These are phyloP conservation scores for Phaeosphaeriaceae sp. DNA, from an alignment of 2,329 filamentous ascomycete species.

Conservation along the genomic window DNA sequence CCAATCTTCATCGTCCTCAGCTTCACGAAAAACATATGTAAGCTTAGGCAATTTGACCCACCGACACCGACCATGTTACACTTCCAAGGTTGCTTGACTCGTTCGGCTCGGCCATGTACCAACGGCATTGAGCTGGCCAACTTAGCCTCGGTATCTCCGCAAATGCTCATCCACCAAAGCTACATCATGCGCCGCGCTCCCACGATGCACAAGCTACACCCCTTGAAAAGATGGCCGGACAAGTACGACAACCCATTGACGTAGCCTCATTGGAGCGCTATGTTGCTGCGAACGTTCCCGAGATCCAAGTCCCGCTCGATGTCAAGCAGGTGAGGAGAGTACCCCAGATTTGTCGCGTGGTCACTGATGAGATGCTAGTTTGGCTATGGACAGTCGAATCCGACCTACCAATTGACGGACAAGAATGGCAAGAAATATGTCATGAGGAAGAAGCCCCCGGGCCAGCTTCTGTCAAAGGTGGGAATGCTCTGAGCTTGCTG, in stretches of 20 bases:
- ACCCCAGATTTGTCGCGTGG: not conserved
- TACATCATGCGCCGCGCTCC: slow-evolving; percentile 18
- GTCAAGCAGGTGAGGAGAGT: slow-evolving; percentile 76
- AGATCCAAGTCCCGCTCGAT: slow-evolving; percentile 81
- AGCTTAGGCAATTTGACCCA: not conserved
- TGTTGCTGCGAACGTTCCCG: slow-evolving; percentile 77
- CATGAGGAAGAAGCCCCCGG: slow-evolving; percentile 97
- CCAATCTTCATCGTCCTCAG: too few relatives aligned
- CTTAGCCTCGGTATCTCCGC: slow-evolving; percentile 19
- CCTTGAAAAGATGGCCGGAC: slow-evolving; percentile 73
- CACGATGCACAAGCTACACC: slow-evolving; percentile 20
- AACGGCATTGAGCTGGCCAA: not conserved
- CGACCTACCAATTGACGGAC: slow-evolving; percentile 89
- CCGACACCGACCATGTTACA: not conserved
- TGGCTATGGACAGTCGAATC: slow-evolving; percentile 96
- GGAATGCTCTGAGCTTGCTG: not conserved
- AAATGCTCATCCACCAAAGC: slow-evolving; percentile 15
- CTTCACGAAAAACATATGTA: too few relatives aligned
- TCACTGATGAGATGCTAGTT: slow-evolving; percentile 65
- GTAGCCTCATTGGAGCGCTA: slow-evolving; percentile 79
- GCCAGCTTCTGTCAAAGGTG: slow-evolving; percentile 75
- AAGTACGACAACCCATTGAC: slow-evolving; percentile 90
- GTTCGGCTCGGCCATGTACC: slow-evolving; percentile 1
- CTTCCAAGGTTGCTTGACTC: slow-evolving; percentile 4
- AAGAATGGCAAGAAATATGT: slow-evolving; percentile 77